Conservation (phyloP, 768 basidiomycete genomes). For the Macrolepiota fuliginosa region DNA sequence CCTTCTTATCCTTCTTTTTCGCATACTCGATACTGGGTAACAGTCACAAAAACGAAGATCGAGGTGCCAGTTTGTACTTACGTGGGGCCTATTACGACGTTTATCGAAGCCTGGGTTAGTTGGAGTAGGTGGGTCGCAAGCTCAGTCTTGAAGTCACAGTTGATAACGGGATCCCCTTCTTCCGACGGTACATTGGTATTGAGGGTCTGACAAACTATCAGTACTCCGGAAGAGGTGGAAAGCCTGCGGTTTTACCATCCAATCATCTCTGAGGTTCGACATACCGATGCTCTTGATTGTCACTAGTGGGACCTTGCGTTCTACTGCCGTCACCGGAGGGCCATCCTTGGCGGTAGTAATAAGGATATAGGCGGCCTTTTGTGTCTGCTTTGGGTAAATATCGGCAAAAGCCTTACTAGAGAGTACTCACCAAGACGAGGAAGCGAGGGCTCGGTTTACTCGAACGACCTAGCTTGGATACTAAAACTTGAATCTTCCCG, state of each 20-base stretch:
- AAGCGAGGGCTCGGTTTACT: slow-evolving; percentile 92
- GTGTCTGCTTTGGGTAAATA: slow-evolving; percentile 48
- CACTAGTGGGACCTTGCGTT: slow-evolving; percentile 86
- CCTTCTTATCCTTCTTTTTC: slow-evolving; percentile 97
- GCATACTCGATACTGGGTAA: slow-evolving; percentile 71
- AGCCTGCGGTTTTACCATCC: slow-evolving; percentile 63
- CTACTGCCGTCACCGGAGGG: slow-evolving; percentile 51
- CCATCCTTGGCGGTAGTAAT: slow-evolving; percentile 65
- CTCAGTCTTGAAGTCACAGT: slow-evolving; percentile 95
- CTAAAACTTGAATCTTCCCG: slow-evolving; percentile 73
- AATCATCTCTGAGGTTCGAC: slow-evolving; percentile 92
- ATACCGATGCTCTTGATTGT: slow-evolving; percentile 85
- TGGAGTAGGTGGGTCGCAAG: slow-evolving; percentile 79
- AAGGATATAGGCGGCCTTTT: slow-evolving; percentile 82
- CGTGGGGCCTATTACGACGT: slow-evolving; percentile 73
- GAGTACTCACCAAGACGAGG: slow-evolving; percentile 72
- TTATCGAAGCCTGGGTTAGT: slow-evolving; percentile 74
- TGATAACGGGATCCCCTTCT: slow-evolving; percentile 93
- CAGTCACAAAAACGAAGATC: background rate
- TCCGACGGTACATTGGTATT: slow-evolving; percentile 72
- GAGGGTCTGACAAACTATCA: slow-evolving; percentile 49
- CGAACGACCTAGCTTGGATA: slow-evolving; percentile 82
- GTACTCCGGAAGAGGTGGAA: background rate
- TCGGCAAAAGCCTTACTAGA: background rate
- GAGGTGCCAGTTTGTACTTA: slow-evolving; percentile 37